A percentile compares a stretch with the other conserved stretches of the same genome.
Evolutionary conservation across 257 asterid genomes (phyloP).

Genomic region (Plectranthus barbatus): DNA sequence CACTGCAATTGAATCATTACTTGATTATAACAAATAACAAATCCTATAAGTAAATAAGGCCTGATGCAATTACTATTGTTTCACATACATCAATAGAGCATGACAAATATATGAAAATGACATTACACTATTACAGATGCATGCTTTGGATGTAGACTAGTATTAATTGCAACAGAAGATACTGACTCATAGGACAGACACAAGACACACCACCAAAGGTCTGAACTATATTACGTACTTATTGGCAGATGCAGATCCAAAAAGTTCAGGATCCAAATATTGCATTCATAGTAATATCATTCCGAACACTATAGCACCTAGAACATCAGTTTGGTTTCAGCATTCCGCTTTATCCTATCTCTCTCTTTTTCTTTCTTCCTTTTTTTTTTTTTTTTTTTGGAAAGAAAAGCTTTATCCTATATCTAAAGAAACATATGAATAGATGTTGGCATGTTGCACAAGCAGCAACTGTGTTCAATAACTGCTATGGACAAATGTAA

Average conservation of each 20-base stretch:
- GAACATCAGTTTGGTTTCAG: neutral
- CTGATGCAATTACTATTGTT: neutral
- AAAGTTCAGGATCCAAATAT: neutral
- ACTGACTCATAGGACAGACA: neutral
- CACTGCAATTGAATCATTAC: constrained; percentile 47
- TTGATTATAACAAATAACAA: neutral
- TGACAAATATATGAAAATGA: neutral
- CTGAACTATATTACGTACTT: neutral
- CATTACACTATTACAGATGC: neutral
- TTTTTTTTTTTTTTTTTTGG: no score
- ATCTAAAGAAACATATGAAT: neutral
- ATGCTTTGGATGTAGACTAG: neutral
- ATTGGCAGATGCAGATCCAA: neutral
- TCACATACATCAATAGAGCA: neutral
- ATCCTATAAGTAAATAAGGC: no score
- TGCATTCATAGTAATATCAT: neutral
- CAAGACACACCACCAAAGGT: neutral
- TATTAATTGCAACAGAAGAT: neutral
- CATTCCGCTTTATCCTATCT: neutral
- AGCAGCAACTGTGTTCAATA: neutral
- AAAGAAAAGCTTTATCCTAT: neutral
- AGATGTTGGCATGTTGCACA: constrained; percentile 2
- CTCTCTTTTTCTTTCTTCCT: no score
- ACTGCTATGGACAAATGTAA: neutral
- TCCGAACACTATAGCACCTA: neutral